A percentile compares a stretch with the other conserved stretches of the same genome.
Evolutionary conservation across 2,329 filamentous ascomycete genomes (phyloP).

Genomic region (Diplodia seriata): DNA sequence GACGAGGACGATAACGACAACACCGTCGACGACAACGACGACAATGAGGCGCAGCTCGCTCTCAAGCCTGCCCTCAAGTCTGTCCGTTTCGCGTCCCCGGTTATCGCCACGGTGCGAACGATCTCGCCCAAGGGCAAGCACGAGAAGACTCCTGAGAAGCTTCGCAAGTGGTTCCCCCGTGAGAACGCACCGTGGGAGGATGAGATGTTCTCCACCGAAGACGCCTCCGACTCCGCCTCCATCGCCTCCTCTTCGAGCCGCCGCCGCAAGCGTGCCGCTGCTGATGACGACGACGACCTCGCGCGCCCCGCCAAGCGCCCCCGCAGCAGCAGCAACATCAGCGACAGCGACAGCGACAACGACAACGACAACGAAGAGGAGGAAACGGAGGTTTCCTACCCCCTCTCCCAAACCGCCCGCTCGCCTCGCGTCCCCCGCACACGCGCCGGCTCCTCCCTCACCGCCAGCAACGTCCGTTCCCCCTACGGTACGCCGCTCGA

Average conservation of each 20-base stretch:
- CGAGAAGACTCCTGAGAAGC: not conserved
- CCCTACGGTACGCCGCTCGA: too few relatives aligned
- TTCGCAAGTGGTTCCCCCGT: not conserved
- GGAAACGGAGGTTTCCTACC: not conserved
- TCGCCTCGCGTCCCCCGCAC: not conserved
- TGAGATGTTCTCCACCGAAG: constrained; percentile 9
- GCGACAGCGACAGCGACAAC: not conserved
- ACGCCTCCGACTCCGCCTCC: constrained; percentile 1
- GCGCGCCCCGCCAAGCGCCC: not conserved
- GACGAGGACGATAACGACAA: not conserved
- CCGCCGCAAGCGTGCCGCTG: not conserved
- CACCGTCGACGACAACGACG: not conserved
- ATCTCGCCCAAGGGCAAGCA: too few relatives aligned
- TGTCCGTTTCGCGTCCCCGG: not conserved
- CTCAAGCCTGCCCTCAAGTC: constrained; percentile 5
- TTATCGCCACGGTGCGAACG: not conserved
- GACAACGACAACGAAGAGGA: not conserved
- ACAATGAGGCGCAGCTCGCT: not conserved
- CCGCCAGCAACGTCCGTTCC: not conserved
- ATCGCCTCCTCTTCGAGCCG: not conserved
- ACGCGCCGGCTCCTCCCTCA: not conserved
- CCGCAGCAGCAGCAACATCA: not conserved
- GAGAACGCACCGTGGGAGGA: constrained; percentile 9
- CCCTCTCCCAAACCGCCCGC: not conserved
- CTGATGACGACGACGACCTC: not conserved